Evolutionary conservation across 1,284 basidiomycete genomes (phyloP), one percentile per base, ranked within the genome.

Genomic region (Irpex rosettiformis): DNA sequence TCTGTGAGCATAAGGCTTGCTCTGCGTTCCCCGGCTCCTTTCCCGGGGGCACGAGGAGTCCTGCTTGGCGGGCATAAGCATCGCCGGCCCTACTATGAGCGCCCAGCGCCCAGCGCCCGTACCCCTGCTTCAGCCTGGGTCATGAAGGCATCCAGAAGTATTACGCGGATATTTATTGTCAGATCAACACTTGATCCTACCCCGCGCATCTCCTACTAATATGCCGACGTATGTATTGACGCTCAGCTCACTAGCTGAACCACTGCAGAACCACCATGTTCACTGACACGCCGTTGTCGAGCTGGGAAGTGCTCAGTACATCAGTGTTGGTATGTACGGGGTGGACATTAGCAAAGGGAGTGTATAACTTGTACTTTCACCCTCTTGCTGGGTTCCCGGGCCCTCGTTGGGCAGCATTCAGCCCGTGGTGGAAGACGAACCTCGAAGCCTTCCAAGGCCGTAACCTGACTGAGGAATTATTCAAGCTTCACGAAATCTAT

Each of bases 321-420:
- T 11, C 42, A 27, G 52, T 16, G 10, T 7, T 43, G 16, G 30
- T 51, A n/a, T 58, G 37, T 51, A 25, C 25, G 4, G 2, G 8
- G 16, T 56, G 33, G 58, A 37, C 43, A 3, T 10, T 54, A 10
- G 53, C 25, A n/a, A 53, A 29, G 16, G 60, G 55, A 1, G 22
- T 66, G 8, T 65, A 65, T 48, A 66, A 66, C 40, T n/a, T 58
- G 22, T 64, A 60, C 48, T 52, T 60, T 27, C 66, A 70, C 53
- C 68, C 68, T 10, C 58, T 70, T 10, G 43, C 63, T 6, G 60
- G 51, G 30, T 70, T 67, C 37, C 67, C 68, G 16, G 68, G 68
- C 2, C 67, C 68, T 2, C 63, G 49, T 30, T 42, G 63, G 21
- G 67, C 67, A 0, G 68, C 63, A 1, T 55, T 58, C 1, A 67